Evolutionary conservation across 1,284 basidiomycete genomes (phyloP), one percentile per base, ranked within the genome.

Genomic region (Ustilago lituana): DNA sequence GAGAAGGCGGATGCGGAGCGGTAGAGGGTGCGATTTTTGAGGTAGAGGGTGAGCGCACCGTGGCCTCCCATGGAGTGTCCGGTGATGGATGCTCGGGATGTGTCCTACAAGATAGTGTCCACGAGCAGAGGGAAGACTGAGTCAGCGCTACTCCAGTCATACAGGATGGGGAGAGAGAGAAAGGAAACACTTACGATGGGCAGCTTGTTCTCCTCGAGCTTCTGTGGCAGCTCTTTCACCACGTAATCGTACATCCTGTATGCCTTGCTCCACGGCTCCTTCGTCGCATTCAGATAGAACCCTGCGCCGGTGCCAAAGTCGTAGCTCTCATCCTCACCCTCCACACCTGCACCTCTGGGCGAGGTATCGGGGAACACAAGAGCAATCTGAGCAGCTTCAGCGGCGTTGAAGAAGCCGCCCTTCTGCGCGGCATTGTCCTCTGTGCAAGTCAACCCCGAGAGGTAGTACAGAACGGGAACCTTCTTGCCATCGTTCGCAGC

Each of bases 351-450:
- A 1, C 93, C 94, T 27, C 95, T 87, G 2, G 96, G 96, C 35
- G 91, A 93, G 0, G 96, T 98, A 81, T 99, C 96, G 0, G 96
- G 93, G 82, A 97, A 96, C 36, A 98, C 88, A 44, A 98, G 84
- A 0, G 95, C 94, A 57, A 99, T 90, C 4, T 90, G 73, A 54
- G 66, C 50, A n/a, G 63, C 24, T 1, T 73, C 71, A 4, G 80
- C 80, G 7, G 74, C 72, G 17, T 41, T 44, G 45, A 79, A 79
- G 35, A 82, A 68, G 24, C 58, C 63, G 27, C 74, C 80, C 55
- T 82, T 82, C 48, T 82, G 79, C 5, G 77, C 77, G 5, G 89
- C 95, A 60, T 92, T 98, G 82, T 98, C 95, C 82, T 98, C 96
- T 14, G 89, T 98, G 84, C 96, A 98, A 1, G 92, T 94, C 55